phyloP scores from a whole-genome alignment of 345 rosid genomes.

The Heritiera fomes region DNA sequence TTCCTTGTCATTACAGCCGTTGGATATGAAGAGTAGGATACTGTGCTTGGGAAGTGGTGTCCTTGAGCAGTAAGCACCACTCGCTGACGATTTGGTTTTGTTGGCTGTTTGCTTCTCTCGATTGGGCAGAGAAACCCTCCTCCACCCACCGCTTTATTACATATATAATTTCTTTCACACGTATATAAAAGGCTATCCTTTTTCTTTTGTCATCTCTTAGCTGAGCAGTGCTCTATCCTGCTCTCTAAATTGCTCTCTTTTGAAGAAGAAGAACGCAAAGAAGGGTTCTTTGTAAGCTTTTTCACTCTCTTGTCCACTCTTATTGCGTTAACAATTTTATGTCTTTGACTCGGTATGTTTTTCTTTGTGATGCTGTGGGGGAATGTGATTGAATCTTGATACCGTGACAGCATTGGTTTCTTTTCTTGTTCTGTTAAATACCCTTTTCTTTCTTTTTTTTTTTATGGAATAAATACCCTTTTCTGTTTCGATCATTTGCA shows the following conservation, averaged over 20 bases:
- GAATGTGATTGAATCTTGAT: slow-evolving; percentile 9
- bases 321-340: not conserved
- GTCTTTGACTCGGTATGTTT: not conserved
- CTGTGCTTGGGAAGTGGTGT: slow-evolving; percentile 18
- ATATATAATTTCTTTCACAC: not conserved
- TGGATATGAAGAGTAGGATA: not conserved
- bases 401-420: not conserved
- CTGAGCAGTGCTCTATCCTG: slow-evolving; percentile 24
- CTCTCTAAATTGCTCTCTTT: slow-evolving; percentile 39
- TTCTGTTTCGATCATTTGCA: slow-evolving; percentile 5
- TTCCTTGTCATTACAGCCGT: slow-evolving; percentile 13
- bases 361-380: not conserved
- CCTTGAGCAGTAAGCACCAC: slow-evolving; percentile 42
- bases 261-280: slow-evolving; percentile 2
- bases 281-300: slow-evolving; percentile 17
- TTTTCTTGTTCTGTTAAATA: not conserved
- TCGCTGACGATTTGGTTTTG: slow-evolving; percentile 65
- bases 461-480: not conserved
- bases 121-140: slow-evolving; percentile 46
- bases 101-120: slow-evolving; percentile 39
- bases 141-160: slow-evolving; percentile 45
- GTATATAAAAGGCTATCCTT: slow-evolving; percentile 12
- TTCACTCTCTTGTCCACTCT: not conserved
- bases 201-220: slow-evolving; percentile 9
- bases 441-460: not conserved